Evolutionary conservation across 1,284 basidiomycete genomes (phyloP).

Genomic region (Tilletia setariae): DNA sequence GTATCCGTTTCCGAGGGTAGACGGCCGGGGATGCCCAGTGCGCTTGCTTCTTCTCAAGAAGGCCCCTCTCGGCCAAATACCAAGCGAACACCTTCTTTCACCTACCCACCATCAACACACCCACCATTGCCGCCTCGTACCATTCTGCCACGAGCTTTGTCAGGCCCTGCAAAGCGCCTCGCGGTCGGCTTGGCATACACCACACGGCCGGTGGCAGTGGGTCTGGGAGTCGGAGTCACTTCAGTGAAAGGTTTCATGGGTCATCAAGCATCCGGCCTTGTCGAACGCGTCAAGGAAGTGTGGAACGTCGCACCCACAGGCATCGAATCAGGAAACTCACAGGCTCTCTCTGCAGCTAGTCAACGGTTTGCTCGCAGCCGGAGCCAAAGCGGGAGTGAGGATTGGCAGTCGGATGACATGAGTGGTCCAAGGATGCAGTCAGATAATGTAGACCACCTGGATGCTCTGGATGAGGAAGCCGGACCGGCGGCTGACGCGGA

Average conservation of each 20-base stretch:
- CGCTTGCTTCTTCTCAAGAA: no score
- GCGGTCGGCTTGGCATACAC: neutral
- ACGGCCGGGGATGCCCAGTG: neutral
- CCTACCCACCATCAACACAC: neutral
- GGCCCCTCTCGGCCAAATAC: neutral
- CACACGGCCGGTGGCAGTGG: neutral
- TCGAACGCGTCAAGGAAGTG: constrained; percentile 7
- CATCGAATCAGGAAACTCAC: no score
- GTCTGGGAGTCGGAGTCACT: neutral
- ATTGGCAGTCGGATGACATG: constrained; percentile 1
- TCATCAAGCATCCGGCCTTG: neutral
- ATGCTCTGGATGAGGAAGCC: neutral
- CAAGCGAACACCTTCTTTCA: neutral
- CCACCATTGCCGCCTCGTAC: neutral
- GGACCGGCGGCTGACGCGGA: neutral
- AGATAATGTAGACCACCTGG: neutral
- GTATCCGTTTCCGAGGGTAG: neutral
- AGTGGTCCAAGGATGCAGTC: neutral
- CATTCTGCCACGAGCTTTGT: neutral
- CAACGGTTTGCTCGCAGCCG: neutral
- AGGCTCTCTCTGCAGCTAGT: neutral
- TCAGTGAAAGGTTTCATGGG: neutral
- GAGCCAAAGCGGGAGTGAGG: constrained; percentile 6
- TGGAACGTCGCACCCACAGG: neutral
- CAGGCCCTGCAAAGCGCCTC: neutral